Percentiles rank a stretch among this genome's conserved stretches.
Evolutionary conservation across 2,329 filamentous ascomycete species (phyloP).

Genomic region (Botryotinia globosa): DNA sequence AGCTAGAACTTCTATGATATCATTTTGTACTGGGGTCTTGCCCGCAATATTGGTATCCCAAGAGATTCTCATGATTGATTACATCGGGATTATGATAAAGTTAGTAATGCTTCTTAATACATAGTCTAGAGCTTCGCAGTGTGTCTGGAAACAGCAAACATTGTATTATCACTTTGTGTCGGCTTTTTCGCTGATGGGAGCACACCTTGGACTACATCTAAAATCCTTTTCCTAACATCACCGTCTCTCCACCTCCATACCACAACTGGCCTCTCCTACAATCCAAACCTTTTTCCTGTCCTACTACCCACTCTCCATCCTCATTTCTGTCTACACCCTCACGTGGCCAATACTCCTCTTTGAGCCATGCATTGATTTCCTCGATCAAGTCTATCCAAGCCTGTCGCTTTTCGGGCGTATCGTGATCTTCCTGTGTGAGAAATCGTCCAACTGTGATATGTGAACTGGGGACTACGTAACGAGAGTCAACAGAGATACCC

Average conservation of each 20-base stretch:
- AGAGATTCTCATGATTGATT: background rate
- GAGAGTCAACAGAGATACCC: constrained; percentile 68
- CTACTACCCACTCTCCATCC: constrained; percentile 79
- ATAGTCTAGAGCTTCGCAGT: no score
- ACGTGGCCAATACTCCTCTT: constrained; percentile 66
- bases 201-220: constrained; percentile 33
- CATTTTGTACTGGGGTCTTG: background rate
- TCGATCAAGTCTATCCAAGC: constrained; percentile 70
- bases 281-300: constrained; percentile 78
- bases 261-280: constrained; percentile 73
- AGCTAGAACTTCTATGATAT: background rate
- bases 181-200: background rate
- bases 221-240: constrained; percentile 62
- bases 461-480: constrained; percentile 85
- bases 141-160: background rate
- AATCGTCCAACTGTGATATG: constrained; percentile 88
- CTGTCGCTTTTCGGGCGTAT: constrained; percentile 49
- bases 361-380: constrained; percentile 72
- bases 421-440: constrained; percentile 63
- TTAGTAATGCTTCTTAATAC: background rate
- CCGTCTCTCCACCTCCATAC: constrained; percentile 79
- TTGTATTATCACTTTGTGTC: background rate
- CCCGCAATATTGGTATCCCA: background rate
- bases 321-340: constrained; percentile 41
- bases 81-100: background rate